These are phyloP conservation scores for Adansonia gregorii DNA, from an alignment of 441 rosid species.

Conservation along the genomic window DNA sequence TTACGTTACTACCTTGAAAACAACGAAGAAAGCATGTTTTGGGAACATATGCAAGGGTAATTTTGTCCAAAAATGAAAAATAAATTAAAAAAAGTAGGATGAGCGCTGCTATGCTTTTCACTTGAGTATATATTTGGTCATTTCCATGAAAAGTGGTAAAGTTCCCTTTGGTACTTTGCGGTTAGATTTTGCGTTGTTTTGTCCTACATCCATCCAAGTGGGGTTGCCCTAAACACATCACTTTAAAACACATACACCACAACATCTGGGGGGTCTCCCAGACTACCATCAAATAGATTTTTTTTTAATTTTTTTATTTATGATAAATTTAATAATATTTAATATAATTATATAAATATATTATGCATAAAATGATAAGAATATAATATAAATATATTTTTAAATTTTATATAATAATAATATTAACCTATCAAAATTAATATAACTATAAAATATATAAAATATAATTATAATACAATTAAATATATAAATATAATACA, in stretches of 20 bases:
- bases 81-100: not conserved
- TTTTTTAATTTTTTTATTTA: not conserved
- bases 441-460: too few species aligned
- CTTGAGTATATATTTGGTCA: conserved; percentile 40
- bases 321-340: too few species aligned
- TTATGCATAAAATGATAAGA: too few species aligned
- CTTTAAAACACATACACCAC: not conserved
- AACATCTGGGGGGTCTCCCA: conserved; percentile 25
- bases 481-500: not conserved
- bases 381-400: not conserved
- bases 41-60: conserved; percentile 30
- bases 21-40: conserved; percentile 24
- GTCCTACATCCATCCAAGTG: conserved; percentile 38
- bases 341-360: too few species aligned
- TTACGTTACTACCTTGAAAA: not conserved
- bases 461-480: too few species aligned
- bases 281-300: conserved; percentile 19
- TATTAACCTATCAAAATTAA: too few species aligned
- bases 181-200: conserved; percentile 45
- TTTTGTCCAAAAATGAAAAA: conserved; percentile 26
- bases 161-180: conserved; percentile 47
- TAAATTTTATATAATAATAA: not conserved
- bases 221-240: conserved; percentile 23
- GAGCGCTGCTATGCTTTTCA: conserved; percentile 40
- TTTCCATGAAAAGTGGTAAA: conserved; percentile 47